Evolutionary conservation across 257 asterid species (phyloP).

Genomic region (Gentiana macrophylla): DNA sequence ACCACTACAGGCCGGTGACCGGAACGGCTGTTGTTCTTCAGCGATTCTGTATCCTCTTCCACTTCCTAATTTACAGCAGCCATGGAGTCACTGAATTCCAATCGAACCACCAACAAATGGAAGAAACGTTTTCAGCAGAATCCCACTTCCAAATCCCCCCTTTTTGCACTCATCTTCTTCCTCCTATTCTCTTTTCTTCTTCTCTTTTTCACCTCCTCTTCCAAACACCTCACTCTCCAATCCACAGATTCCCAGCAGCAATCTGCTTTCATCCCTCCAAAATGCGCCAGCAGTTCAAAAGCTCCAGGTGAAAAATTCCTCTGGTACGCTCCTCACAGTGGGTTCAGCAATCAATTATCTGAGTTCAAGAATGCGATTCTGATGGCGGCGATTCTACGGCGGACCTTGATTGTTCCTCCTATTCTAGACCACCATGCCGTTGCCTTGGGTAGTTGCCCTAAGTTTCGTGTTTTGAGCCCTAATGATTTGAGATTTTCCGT

Average conservation of each 20-base stretch:
- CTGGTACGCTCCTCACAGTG: constrained; percentile 97
- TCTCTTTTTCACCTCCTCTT: constrained; percentile 33
- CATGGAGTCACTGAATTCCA: not conserved
- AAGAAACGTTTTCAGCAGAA: constrained; percentile 3
- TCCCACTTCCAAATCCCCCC: constrained; percentile 9
- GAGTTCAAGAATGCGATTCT: constrained; percentile 75
- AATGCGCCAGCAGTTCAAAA: constrained; percentile 8
- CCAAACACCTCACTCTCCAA: constrained; percentile 26
- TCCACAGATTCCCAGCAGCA: constrained; percentile 21
- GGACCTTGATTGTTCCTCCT: constrained; percentile 79
- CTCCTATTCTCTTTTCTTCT: not conserved
- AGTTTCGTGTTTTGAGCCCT: constrained; percentile 75
- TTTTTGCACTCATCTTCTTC: constrained; percentile 13
- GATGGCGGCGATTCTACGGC: constrained; percentile 68
- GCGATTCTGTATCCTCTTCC: too few relatives aligned
- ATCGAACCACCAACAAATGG: constrained; percentile 4
- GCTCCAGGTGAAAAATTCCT: constrained; percentile 37
- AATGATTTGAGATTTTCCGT: constrained; percentile 61
- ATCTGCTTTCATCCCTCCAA: constrained; percentile 4
- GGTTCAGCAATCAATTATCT: constrained; percentile 87
- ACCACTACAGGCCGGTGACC: too few relatives aligned
- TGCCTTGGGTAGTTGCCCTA: constrained; percentile 93
- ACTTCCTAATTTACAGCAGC: too few relatives aligned
- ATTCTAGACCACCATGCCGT: constrained; percentile 85
- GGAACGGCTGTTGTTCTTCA: too few relatives aligned